Percentiles rank a stretch among this genome's conserved stretches.
phyloP scores from a whole-genome alignment of 1,139 yeast species.

The Kodamaea arcana region DNA sequence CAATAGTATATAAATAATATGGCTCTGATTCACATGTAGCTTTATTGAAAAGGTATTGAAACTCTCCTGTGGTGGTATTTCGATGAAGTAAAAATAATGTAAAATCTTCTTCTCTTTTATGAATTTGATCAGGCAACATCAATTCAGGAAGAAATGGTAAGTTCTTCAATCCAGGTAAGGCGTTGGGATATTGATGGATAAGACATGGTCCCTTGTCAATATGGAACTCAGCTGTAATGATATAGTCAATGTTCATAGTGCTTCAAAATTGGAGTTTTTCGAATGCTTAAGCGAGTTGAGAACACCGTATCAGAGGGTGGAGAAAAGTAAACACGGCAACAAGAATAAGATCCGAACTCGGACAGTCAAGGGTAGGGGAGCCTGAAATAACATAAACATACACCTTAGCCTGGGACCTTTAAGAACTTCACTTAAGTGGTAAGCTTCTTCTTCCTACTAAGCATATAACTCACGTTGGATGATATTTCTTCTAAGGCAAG shows the following conservation, averaged over 20 bases:
- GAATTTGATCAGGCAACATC: slow-evolving; percentile 62
- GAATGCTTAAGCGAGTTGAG: too few species aligned
- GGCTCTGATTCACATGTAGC: slow-evolving; percentile 37
- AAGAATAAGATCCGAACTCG: too few species aligned
- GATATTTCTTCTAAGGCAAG: too few species aligned
- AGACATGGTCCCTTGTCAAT: slow-evolving; percentile 52
- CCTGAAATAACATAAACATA: too few species aligned
- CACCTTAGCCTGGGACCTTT: too few species aligned
- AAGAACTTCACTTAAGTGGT: too few species aligned
- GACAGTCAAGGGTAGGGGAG: too few species aligned
- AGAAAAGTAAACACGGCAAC: too few species aligned
- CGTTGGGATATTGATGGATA: slow-evolving; percentile 45
- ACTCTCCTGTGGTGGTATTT: slow-evolving; percentile 33
- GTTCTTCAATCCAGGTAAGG: slow-evolving; percentile 41
- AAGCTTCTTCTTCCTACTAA: too few species aligned
- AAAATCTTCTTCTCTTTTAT: slow-evolving; percentile 56
- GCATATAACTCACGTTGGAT: too few species aligned
- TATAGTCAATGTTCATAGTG: slow-evolving; percentile 44
- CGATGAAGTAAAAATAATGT: slow-evolving; percentile 52
- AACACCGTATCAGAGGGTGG: too few species aligned
- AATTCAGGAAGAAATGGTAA: slow-evolving; percentile 48
- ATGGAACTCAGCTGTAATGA: slow-evolving; percentile 57
- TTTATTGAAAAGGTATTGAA: slow-evolving; percentile 36
- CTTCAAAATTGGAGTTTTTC: too few species aligned
- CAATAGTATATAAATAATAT: slow-evolving; percentile 54